Conservation (phyloP, 495 filamentous ascomycete genomes). For the Xylaria longipes region DNA sequence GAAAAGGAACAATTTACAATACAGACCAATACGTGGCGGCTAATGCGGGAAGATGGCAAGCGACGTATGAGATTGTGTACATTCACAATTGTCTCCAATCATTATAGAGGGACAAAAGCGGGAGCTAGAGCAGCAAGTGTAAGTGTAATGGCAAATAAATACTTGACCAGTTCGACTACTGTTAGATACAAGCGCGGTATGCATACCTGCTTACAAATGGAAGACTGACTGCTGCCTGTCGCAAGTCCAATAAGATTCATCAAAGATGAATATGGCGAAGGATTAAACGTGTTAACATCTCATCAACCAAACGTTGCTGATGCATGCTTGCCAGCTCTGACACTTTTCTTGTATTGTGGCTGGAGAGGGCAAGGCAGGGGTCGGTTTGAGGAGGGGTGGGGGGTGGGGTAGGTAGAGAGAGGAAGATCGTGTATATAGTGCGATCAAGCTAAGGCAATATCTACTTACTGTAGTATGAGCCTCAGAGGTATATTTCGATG, state of each 20-base stretch:
- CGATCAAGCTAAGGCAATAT: neutral
- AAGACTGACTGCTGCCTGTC: neutral
- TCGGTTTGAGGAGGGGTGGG: neutral
- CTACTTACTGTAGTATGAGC: neutral
- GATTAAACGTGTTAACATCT: constrained; percentile 14
- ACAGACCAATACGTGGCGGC: neutral
- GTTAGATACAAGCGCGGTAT: neutral
- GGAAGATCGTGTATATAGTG: neutral
- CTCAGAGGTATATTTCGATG: neutral
- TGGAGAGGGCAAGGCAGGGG: neutral
- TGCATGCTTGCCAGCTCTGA: neutral
- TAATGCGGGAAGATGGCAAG: neutral
- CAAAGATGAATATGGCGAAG: neutral
- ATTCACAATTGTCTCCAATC: constrained; percentile 7
- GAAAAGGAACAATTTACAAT: neutral
- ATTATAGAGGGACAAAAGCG: constrained; percentile 7
- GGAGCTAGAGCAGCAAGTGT: neutral
- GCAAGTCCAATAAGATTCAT: neutral
- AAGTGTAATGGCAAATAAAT: neutral
- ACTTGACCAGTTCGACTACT: neutral
- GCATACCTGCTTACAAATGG: constrained; percentile 6
- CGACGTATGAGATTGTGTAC: neutral
- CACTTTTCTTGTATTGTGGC: neutral
- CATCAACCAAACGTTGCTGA: constrained; percentile 6
- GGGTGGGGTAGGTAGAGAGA: neutral